Conservation (phyloP, 768 basidiomycete species). For the Suillus subaureus region DNA sequence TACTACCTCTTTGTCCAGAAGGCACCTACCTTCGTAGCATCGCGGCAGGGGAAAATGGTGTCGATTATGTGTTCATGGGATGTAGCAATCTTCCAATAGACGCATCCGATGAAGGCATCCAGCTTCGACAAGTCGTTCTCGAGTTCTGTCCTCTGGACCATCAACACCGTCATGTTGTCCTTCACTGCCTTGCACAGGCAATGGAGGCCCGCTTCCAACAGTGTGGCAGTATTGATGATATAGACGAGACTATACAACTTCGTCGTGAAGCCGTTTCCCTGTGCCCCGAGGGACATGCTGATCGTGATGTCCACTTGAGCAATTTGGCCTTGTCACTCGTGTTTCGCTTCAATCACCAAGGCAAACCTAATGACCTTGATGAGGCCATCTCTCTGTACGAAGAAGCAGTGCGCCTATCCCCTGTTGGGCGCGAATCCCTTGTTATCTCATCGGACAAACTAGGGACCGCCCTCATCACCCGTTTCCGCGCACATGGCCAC, state of each 20-base stretch:
- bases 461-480: not conserved
- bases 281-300: not conserved
- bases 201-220: rapidly evolving
- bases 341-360: not conserved
- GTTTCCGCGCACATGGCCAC: not conserved
- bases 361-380: not conserved
- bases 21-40: not conserved
- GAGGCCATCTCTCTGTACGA: not conserved
- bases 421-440: not conserved
- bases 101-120: not conserved
- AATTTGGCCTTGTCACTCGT: not conserved
- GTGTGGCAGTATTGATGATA: not conserved
- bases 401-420: not conserved
- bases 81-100: not conserved
- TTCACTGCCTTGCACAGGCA: rapidly evolving
- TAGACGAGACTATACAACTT: not conserved
- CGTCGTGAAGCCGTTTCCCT: not conserved
- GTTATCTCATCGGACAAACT: not conserved
- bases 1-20: not conserved
- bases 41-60: not conserved
- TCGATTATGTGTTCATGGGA: not conserved
- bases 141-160: not conserved
- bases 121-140: not conserved
- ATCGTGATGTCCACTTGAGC: not conserved
- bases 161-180: not conserved